Percentiles rank a stretch among this genome's conserved stretches.
Evolutionary conservation across 768 basidiomycete genomes (phyloP).

Genomic region (Auriculariales sp.): DNA sequence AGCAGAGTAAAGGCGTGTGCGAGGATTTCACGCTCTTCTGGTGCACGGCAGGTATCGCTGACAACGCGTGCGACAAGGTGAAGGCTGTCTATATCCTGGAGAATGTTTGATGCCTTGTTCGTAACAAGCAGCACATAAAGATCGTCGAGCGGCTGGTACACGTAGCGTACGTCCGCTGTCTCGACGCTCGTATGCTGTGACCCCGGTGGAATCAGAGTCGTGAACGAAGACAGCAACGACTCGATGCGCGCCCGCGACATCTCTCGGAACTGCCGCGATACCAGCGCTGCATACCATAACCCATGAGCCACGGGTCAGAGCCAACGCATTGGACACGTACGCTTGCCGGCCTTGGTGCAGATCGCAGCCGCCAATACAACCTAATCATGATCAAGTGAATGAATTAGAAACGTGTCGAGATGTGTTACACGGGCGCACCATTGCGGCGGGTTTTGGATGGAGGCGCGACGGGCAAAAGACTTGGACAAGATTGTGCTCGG

Average conservation of each 20-base stretch:
- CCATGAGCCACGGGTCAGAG: not conserved
- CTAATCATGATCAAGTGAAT: conserved; percentile 21
- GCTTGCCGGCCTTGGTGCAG: conserved; percentile 89
- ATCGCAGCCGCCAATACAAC: conserved; percentile 90
- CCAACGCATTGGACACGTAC: conserved; percentile 27
- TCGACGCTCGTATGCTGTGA: conserved; percentile 95
- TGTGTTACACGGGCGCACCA: no score
- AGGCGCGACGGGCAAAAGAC: no score
- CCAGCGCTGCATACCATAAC: conserved; percentile 45
- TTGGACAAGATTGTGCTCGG: no score
- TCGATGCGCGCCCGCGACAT: conserved; percentile 89
- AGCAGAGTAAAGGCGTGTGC: conserved; percentile 88
- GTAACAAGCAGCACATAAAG: conserved; percentile 95
- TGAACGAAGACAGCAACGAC: conserved; percentile 90
- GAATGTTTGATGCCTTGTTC: conserved; percentile 96
- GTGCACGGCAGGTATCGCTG: conserved; percentile 76
- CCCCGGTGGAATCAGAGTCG: conserved; percentile 88
- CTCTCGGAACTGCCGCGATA: conserved; percentile 91
- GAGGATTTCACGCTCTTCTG: conserved; percentile 79
- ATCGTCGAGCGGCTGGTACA: conserved; percentile 93
- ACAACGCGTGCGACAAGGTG: conserved; percentile 90
- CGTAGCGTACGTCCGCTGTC: conserved; percentile 88
- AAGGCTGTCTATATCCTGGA: conserved; percentile 95
- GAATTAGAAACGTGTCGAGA: no score
- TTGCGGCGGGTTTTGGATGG: no score